A percentile compares a stretch with the other conserved stretches of the same genome.
These are phyloP conservation scores for Eucalyptus guilfoylei DNA, from an alignment of 345 rosid genomes.

Conservation along the genomic window DNA sequence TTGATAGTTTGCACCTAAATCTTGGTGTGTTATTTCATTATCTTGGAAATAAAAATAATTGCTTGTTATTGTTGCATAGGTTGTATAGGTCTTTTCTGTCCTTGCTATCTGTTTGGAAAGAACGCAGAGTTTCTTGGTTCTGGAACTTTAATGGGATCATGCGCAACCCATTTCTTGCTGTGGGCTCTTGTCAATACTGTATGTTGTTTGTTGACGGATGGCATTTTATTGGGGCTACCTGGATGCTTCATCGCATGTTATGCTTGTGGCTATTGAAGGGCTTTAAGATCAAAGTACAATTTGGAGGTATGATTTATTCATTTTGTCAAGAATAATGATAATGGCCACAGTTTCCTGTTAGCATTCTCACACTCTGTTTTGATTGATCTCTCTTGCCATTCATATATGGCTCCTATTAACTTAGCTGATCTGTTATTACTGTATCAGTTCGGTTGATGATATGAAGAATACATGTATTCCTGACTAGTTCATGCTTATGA, in stretches of 20 bases:
- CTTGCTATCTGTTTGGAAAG: slow-evolving; percentile 80
- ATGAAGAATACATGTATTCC: neutral
- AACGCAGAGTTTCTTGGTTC: slow-evolving; percentile 83
- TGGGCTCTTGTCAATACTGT: slow-evolving; percentile 59
- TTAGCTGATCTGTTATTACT: neutral
- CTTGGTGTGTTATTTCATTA: neutral
- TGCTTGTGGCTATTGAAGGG: slow-evolving; percentile 72
- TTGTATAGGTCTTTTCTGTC: slow-evolving; percentile 65
- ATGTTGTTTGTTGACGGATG: slow-evolving; percentile 67
- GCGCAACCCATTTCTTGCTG: slow-evolving; percentile 57
- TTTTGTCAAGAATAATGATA: neutral
- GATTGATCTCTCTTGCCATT: neutral
- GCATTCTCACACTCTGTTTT: neutral
- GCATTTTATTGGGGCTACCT: slow-evolving; percentile 60
- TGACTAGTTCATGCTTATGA: neutral
- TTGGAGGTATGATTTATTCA: slow-evolving; percentile 37
- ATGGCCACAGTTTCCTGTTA: neutral
- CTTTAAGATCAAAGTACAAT: slow-evolving; percentile 55
- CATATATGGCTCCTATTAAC: neutral
- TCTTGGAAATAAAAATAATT: neutral
- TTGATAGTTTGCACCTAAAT: neutral
- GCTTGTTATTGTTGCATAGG: slow-evolving; percentile 23
- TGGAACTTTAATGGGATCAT: slow-evolving; percentile 75
- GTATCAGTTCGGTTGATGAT: neutral
- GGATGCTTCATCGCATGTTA: slow-evolving; percentile 80